Evolutionary conservation across 331 rosid genomes (phyloP), one percentile per base, ranked within the genome.

Genomic region (Cydonia oblonga): DNA sequence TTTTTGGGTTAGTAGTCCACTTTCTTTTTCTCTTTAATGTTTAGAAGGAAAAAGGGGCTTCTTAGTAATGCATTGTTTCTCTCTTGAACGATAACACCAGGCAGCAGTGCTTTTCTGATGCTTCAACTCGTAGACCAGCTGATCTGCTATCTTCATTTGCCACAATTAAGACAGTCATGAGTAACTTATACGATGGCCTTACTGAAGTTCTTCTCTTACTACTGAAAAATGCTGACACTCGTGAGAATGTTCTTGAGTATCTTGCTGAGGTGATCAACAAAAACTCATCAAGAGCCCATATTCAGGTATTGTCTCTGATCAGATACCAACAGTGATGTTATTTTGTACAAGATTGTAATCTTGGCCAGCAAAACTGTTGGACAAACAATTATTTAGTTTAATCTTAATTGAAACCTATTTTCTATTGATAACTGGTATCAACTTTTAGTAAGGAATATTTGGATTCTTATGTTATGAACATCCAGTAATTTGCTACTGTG

Each of bases 241-340:
- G 99, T 74, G 92, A 91, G 70, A 83, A 66, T 42, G 97, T 89
- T 65, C 96, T 91, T 15, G 89, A 91, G 81, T 95, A 87, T 87
- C 93, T 95, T 80, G 96, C 92, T 0, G 96, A 88, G 85, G 97
- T 91, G 74, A 95, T 89, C 78, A 95, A 95, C 81, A 77, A 84
- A 83, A 95, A 95, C 68, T 89, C 96, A 16, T 89, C 97, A 61
- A 89, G 99, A 83, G 92, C 96, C 76, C 99, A 95, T 66, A 91
- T 91, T 70, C 99, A 95, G 96, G 98, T 91, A 76, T 35, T n/a
- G 58, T 18, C 54, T 68, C 12, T 23, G 32, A 61, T 38, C 38
- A 38, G 28, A 64, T 78, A 23, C 46, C 3, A 56, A 12, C 33
- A 29, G 3, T 1, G n/a, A 59, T 59, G 33, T 12, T 59, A 18